phyloP scores from a whole-genome alignment of 371 early-diverging fungal genomes.

The Mucor circinelloides region DNA sequence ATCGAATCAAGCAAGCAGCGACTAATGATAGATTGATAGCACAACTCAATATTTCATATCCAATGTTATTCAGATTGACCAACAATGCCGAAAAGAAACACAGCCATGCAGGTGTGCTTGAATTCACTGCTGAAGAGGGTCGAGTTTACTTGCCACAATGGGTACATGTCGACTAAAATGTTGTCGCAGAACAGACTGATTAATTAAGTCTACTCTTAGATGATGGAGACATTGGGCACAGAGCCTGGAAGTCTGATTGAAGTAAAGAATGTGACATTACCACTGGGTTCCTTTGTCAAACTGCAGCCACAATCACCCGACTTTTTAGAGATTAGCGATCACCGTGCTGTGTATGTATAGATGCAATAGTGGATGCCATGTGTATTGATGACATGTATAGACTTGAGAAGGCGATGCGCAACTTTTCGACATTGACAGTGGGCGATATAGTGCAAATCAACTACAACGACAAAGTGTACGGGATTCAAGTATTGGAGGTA shows the following conservation, averaged over 20 bases:
- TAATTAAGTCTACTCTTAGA: constrained; percentile 47
- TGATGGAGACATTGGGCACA: constrained; percentile 91
- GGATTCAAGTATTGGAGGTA: constrained; percentile 92
- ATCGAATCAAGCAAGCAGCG: not conserved
- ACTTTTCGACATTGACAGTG: constrained; percentile 93
- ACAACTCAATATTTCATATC: constrained; percentile 87
- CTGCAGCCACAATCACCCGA: constrained; percentile 98
- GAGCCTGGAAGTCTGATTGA: constrained; percentile 80
- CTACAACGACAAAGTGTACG: constrained; percentile 90
- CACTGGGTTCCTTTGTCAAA: constrained; percentile 92
- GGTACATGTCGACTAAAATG: constrained; percentile 53
- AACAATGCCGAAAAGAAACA: constrained; percentile 55
- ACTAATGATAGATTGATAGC: constrained; percentile 43
- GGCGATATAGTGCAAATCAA: constrained; percentile 94
- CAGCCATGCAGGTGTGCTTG: constrained; percentile 98
- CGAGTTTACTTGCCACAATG: constrained; percentile 96
- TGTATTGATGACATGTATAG: constrained; percentile 15
- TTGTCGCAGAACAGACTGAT: not conserved
- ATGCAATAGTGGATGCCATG: not conserved
- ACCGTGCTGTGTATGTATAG: constrained; percentile 87
- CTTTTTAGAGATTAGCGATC: constrained; percentile 98
- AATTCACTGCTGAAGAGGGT: constrained; percentile 98
- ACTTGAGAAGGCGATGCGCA: constrained; percentile 95
- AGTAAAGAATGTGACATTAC: constrained; percentile 80
- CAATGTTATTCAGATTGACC: constrained; percentile 87